Percentiles rank a stretch among this genome's conserved stretches.
phyloP scores from a whole-genome alignment of 208 protist species.

The Leishmania mexicana region DNA sequence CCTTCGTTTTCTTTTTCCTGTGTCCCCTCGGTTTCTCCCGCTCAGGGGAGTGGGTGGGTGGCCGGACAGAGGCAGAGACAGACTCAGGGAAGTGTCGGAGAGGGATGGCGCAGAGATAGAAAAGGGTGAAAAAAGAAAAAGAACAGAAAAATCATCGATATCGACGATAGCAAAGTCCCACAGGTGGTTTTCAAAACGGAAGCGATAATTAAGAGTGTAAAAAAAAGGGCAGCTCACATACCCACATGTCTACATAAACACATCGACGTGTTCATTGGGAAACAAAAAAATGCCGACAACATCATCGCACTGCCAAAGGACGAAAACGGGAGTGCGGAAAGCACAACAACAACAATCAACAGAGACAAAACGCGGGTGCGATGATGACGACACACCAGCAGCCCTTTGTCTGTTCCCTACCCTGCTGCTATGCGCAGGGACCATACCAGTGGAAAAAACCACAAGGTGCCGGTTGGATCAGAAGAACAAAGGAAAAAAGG shows the following conservation, averaged over 20 bases:
- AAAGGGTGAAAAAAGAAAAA: neutral
- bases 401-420: neutral
- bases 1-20: neutral
- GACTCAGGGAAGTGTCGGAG: neutral
- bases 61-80: neutral
- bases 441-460: neutral
- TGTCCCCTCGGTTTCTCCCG: neutral
- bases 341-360: constrained; percentile 1
- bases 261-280: neutral
- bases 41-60: neutral
- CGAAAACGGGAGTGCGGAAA: neutral
- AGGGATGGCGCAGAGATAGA: neutral
- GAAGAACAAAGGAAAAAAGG: neutral
- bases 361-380: constrained; percentile 11
- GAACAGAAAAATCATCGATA: neutral
- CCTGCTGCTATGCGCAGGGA: neutral
- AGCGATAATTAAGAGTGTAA: neutral
- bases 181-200: neutral
- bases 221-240: neutral
- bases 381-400: neutral
- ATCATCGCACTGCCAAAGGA: neutral
- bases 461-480: neutral
- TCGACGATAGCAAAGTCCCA: neutral
- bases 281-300: neutral
- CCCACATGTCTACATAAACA: neutral